Conservation (phyloP, 345 rosid genomes). For the Mangifera indica region DNA sequence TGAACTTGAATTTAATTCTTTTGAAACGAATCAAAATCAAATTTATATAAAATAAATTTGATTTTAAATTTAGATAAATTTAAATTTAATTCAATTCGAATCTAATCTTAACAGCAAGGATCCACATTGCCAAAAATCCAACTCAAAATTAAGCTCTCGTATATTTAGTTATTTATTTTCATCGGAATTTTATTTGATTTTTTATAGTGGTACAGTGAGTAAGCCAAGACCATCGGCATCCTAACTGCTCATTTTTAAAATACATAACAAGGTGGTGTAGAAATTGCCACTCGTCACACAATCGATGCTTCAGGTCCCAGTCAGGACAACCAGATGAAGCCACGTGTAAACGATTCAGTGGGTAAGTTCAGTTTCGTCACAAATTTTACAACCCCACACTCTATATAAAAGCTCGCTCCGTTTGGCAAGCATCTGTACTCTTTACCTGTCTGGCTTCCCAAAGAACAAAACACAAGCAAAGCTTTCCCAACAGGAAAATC, state of each 20-base stretch:
- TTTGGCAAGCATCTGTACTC: not conserved
- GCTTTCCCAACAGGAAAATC: too few species aligned
- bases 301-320: not conserved
- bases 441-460: not conserved
- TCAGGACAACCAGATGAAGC: slow-evolving; percentile 4
- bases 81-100: too few species aligned
- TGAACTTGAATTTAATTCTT: too few species aligned
- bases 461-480: not conserved
- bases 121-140: too few species aligned
- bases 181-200: too few species aligned
- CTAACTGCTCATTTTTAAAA: not conserved
- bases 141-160: too few species aligned
- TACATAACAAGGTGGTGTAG: not conserved
- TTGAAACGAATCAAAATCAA: too few species aligned
- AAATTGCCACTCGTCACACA: slow-evolving; percentile 22
- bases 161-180: too few species aligned
- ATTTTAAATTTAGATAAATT: too few species aligned
- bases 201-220: not conserved
- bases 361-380: slow-evolving; percentile 19
- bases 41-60: too few species aligned
- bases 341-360: slow-evolving; percentile 33
- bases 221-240: not conserved
- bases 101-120: too few species aligned
- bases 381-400: slow-evolving; percentile 4
- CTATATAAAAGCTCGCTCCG: slow-evolving; percentile 2